Evolutionary conservation across 208 protist genomes (phyloP), one percentile per base, ranked within the genome.

Genomic region (Trypanosoma conorhini): DNA sequence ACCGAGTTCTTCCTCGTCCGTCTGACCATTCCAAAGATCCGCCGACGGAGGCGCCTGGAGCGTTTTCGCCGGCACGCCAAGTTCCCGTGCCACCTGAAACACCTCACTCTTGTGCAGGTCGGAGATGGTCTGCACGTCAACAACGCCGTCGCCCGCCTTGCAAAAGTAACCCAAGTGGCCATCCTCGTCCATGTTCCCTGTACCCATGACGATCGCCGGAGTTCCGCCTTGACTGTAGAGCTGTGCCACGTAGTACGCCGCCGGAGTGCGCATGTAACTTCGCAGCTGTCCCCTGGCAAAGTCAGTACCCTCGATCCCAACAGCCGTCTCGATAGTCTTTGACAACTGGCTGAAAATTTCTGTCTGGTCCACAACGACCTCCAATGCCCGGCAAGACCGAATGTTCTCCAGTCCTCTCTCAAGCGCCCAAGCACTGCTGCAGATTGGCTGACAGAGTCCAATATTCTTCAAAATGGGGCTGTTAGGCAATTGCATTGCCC

Each of bases 101-200:
- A 96, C 97, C 65, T 99, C 97, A 64, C 86, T 95, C 79, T 99
- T 99, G 83, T 99, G 97, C 24, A 99, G 77, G 75, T 99, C 97
- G 15, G 91, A 87, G 59, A 99, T 98, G 30, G 98, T 62, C 78
- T 98, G 96, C 60, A 99, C 85, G 80, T 99, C 97, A 57, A 97
- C 95, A 22, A 98, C 89, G 22, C 97, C 97, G 69, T 99, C 97
- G 17, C 97, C 97, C 5, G 97, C 97, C 75, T 99, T 99, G 82
- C 94, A 98, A 66, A 98, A 99, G 76, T 99, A 99, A 31, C 81
- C 91, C 12, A 99, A 80, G 74, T 98, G 98, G 33, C 94, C 95
- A 71, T 99, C 97, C 70, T 99, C 97, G 69, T 99, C 97, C 83
- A 89, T 97, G 83, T 99, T 99, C 13, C 97, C 97, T 21, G 97